Conservation (phyloP, 2,329 filamentous ascomycete species). For the Madurella mycetomatis region DNA sequence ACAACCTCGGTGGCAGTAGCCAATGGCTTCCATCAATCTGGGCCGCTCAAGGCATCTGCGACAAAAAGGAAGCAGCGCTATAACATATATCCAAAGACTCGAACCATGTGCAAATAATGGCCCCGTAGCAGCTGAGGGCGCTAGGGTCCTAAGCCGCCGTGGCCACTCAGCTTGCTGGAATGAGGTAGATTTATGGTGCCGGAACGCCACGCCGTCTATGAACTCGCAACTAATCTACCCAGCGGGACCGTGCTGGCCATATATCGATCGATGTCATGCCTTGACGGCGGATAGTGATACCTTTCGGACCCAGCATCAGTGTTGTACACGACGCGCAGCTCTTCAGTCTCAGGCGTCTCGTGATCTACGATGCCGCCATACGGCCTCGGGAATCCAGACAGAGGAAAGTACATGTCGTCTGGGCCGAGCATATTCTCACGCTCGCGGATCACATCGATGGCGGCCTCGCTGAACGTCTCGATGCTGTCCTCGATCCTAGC, state of each 20-base stretch:
- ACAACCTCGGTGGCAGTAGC: no score
- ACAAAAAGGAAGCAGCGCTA: no score
- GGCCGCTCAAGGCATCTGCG: no score
- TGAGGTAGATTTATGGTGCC: no score
- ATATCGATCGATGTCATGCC: neutral
- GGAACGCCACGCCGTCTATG: neutral
- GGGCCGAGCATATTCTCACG: slow-evolving; percentile 9
- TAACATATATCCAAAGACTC: no score
- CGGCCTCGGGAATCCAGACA: slow-evolving; percentile 11
- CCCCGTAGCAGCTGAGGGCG: no score
- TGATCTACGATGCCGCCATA: slow-evolving; percentile 20
- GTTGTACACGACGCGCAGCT: slow-evolving; percentile 7
- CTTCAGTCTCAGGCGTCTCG: neutral
- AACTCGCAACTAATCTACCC: slow-evolving; percentile 5
- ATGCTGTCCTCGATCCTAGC: slow-evolving; percentile 39
- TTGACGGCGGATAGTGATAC: neutral
- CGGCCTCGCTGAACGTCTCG: slow-evolving; percentile 36
- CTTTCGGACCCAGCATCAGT: slow-evolving; percentile 6
- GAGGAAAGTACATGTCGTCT: slow-evolving; percentile 5
- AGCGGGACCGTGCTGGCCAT: neutral
- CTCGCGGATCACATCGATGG: slow-evolving; percentile 22
- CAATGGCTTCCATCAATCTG: no score
- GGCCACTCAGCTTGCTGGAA: no score
- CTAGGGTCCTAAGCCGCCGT: no score
- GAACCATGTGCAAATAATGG: no score